These are phyloP conservation scores for Stachybotrys echinatus DNA, from an alignment of 2,329 filamentous ascomycete genomes.

Conservation along the genomic window DNA sequence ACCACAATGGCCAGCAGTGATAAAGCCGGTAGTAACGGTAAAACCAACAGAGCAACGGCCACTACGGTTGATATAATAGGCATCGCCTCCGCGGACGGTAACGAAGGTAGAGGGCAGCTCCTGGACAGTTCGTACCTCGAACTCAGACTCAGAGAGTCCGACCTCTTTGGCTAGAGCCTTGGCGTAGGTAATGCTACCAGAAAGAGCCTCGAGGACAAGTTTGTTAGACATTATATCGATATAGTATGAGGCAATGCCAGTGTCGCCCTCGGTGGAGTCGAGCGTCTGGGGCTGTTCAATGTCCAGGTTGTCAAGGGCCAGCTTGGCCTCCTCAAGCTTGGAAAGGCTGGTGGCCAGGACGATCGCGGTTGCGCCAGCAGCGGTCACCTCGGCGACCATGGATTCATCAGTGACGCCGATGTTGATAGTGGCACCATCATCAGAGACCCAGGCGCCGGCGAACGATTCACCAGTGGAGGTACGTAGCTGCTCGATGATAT, in stretches of 20 bases:
- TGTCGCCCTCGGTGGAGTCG: background rate
- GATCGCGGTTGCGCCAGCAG: conserved; percentile 4
- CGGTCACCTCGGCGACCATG: conserved; percentile 1
- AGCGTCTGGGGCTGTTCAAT: background rate
- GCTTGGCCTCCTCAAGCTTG: conserved; percentile 6
- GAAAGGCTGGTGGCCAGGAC: conserved; percentile 3
- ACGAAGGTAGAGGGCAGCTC: conserved; percentile 3
- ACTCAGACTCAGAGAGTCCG: conserved; percentile 7
- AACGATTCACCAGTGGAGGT: conserved; percentile 5
- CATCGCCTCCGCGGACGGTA: conserved; percentile 5
- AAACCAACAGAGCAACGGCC: conserved; percentile 8
- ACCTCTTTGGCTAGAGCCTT: conserved; percentile 4
- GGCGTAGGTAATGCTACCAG: conserved; percentile 3
- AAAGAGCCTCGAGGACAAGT: conserved; percentile 6
- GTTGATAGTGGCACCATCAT: conserved; percentile 2
- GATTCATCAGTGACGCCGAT: conserved; percentile 4
- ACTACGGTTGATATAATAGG: conserved; percentile 6
- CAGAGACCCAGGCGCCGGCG: conserved; percentile 5
- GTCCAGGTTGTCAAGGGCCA: conserved; percentile 1
- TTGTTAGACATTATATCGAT: conserved; percentile 8
- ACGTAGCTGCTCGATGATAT: conserved; percentile 4
- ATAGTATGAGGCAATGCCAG: conserved; percentile 7
- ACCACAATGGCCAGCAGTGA: conserved; percentile 8
- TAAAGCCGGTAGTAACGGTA: conserved; percentile 4
- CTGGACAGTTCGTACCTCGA: conserved; percentile 5